Evolutionary conservation across 352 stramenopile species (phyloP).

Genomic region (Globisporangium takayamanum): DNA sequence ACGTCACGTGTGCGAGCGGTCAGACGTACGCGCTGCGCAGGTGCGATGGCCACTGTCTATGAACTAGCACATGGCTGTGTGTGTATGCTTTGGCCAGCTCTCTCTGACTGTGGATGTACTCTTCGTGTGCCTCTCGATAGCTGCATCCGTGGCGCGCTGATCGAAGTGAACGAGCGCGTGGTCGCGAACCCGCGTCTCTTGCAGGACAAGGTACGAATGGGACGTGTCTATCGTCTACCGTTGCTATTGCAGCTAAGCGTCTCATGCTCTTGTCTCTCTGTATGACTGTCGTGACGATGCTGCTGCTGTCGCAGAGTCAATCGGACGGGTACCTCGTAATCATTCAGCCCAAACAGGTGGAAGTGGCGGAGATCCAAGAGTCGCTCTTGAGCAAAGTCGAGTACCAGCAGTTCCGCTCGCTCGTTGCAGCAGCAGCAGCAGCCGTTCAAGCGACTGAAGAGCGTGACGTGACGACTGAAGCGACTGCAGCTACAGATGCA

Average conservation of each 20-base stretch:
- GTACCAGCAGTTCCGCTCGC: slow-evolving; percentile 61
- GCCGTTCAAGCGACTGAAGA: neutral
- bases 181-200: slow-evolving; percentile 50
- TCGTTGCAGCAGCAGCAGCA: slow-evolving; percentile 14
- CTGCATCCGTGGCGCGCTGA: slow-evolving; percentile 73
- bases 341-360: slow-evolving; percentile 73
- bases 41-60: slow-evolving; percentile 6
- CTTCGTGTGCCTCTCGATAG: slow-evolving; percentile 14
- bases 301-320: slow-evolving; percentile 24
- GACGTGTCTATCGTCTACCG: no score
- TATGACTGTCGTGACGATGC: neutral
- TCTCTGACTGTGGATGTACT: neutral
- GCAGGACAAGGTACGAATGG: slow-evolving; percentile 27
- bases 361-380: slow-evolving; percentile 76
- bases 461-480: neutral
- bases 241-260: no score
- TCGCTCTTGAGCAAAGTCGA: slow-evolving; percentile 75
- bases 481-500: neutral
- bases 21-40: slow-evolving; percentile 52
- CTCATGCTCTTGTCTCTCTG: neutral
- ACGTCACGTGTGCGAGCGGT: slow-evolving; percentile 62
- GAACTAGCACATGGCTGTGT: no score
- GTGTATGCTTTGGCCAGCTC: neutral
- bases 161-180: slow-evolving; percentile 76
- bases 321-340: slow-evolving; percentile 79